Base-by-base conservation (phyloP, 1,139 yeast species). In the Lodderomyces jiufengensis region DNA sequence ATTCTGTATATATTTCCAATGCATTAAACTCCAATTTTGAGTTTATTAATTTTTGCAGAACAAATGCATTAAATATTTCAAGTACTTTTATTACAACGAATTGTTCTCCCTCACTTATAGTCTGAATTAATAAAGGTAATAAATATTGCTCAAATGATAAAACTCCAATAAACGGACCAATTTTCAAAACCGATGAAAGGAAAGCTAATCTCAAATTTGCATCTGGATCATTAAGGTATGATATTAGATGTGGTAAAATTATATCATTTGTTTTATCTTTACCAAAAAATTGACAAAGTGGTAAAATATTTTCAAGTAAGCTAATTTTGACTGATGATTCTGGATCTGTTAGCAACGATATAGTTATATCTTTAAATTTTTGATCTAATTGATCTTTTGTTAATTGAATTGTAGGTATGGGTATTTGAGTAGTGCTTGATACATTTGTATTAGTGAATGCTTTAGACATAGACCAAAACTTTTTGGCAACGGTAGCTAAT, bases 261-360 rank as follows among this genome's bases (percentile, higher is more conserved):
- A 90, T 69, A 56, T 94, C 97, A 52, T 85, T 88, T 0, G 96
- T 84, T 48, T 79, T 84, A 36, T 87, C 95, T 34, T 82, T 78
- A 0, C 97, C 97, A 54, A 94, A 82, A 44, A 83, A 84, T 14
- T 80, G 70, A 50, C 97, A 86, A 5, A 94, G 59, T 0, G 92
- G 86, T 9, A 83, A 63, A 14, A 90, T 80, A 41, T 84, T 77
- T 29, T 70, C 61, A 33, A 94, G 66, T 12, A 92, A 58, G 0
- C 95, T 74, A 25, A 85, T 73, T 43, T 84, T 78, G 0, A 90
- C 95, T 35, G 70, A 64, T 0, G 83, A 59, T 39, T 74, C 78
- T 5, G 69, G 57, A 50, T 88, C 97, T 0, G 95, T 84, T 34
- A 94, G 61, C 10, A 90, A 57, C 1, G 72, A 61, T 13, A 82